phyloP scores from a whole-genome alignment of 805 yeast genomes.

The Candida arabinofermentans region DNA sequence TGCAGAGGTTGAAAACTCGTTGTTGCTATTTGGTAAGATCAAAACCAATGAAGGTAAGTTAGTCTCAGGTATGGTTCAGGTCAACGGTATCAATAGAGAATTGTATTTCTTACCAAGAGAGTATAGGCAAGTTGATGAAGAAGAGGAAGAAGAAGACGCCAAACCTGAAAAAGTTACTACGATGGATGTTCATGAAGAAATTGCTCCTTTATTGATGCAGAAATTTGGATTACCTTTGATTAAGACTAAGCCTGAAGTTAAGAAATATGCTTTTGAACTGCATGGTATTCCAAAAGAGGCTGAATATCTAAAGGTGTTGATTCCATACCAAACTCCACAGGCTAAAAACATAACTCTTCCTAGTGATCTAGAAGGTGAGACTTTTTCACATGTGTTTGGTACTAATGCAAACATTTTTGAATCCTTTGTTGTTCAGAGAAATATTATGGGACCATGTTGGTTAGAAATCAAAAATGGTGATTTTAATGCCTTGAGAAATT shows the following conservation, averaged over 20 bases:
- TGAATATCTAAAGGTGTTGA: slow-evolving; percentile 71
- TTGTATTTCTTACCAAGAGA: slow-evolving; percentile 74
- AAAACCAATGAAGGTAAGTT: slow-evolving; percentile 51
- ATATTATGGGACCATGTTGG: slow-evolving; percentile 99
- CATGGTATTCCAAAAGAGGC: slow-evolving; percentile 74
- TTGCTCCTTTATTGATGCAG: slow-evolving; percentile 59
- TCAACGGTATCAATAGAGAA: slow-evolving; percentile 66
- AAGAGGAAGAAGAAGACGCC: slow-evolving; percentile 28
- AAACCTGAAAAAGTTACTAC: slow-evolving; percentile 38
- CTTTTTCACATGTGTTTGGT: slow-evolving; percentile 80
- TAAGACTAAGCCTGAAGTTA: slow-evolving; percentile 65
- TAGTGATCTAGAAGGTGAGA: slow-evolving; percentile 64
- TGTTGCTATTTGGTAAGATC: slow-evolving; percentile 80
- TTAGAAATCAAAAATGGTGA: slow-evolving; percentile 65
- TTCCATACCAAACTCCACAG: slow-evolving; percentile 70
- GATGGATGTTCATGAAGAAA: slow-evolving; percentile 73
- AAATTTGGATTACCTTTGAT: slow-evolving; percentile 59
- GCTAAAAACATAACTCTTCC: slow-evolving; percentile 49
- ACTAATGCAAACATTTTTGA: slow-evolving; percentile 72
- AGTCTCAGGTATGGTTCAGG: slow-evolving; percentile 74
- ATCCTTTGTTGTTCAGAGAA: slow-evolving; percentile 74
- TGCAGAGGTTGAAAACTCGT: slow-evolving; percentile 65
- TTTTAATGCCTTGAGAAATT: slow-evolving; percentile 51
- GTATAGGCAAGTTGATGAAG: slow-evolving; percentile 16
- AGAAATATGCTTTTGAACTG: slow-evolving; percentile 86